A percentile compares a stretch with the other conserved stretches of the same genome.
These are phyloP conservation scores for Aspergillus affinis DNA, from an alignment of 495 filamentous ascomycete genomes.

Conservation along the genomic window DNA sequence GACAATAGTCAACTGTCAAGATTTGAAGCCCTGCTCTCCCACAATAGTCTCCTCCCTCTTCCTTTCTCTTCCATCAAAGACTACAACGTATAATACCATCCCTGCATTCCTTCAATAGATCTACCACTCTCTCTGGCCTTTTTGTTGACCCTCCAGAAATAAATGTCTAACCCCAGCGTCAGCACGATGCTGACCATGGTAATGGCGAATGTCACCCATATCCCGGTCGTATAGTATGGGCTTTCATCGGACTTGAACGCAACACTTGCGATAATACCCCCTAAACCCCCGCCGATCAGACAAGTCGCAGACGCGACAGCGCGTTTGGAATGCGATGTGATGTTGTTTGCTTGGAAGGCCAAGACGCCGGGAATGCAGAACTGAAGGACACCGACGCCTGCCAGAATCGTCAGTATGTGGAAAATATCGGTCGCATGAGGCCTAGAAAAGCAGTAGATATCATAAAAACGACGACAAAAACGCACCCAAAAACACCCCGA, in stretches of 20 bases:
- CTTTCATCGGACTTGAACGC: constrained; percentile 19
- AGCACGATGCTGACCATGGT: constrained; percentile 10
- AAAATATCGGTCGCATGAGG: background rate
- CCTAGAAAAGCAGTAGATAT: background rate
- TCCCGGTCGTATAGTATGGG: constrained; percentile 15
- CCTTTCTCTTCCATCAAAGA: too few relatives aligned
- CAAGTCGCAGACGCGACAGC: constrained; percentile 17
- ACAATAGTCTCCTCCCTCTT: too few relatives aligned
- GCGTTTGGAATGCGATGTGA: constrained; percentile 15
- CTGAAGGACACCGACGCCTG: constrained; percentile 15
- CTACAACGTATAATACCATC: constrained; percentile 20
- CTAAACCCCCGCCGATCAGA: constrained; percentile 16
- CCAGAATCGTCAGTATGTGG: background rate
- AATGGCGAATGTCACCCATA: constrained; percentile 19
- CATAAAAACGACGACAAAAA: background rate
- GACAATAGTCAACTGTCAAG: too few relatives aligned
- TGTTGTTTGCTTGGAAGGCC: constrained; percentile 18
- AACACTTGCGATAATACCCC: constrained; percentile 18
- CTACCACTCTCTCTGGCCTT: constrained; percentile 12
- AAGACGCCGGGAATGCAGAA: constrained; percentile 17
- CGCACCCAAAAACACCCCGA: constrained; percentile 14
- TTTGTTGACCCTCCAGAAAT: constrained; percentile 15
- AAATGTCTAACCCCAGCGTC: constrained; percentile 8
- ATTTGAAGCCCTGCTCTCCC: too few relatives aligned
- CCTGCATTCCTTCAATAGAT: constrained; percentile 12